phyloP scores from a whole-genome alignment of 352 stramenopile genomes.

The Phytophthora constricta region DNA sequence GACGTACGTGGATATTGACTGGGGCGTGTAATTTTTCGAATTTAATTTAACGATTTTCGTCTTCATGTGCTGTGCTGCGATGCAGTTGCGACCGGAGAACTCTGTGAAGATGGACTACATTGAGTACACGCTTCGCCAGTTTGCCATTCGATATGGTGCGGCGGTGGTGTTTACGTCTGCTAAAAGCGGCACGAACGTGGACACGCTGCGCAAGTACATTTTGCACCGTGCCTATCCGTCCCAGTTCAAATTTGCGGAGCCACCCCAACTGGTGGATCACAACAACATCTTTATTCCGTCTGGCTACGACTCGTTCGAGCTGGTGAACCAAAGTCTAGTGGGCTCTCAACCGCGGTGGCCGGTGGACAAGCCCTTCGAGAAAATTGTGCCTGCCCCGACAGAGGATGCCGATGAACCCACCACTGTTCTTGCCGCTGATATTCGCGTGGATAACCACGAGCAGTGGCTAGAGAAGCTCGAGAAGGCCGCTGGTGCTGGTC shows the following conservation, averaged over 20 bases:
- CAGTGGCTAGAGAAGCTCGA: slow-evolving; percentile 86
- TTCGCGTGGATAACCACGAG: slow-evolving; percentile 74
- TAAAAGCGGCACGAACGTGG: slow-evolving; percentile 79
- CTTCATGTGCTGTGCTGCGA: too few species aligned
- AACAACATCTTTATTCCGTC: slow-evolving; percentile 76
- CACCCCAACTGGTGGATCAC: slow-evolving; percentile 79
- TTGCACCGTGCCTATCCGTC: slow-evolving; percentile 71
- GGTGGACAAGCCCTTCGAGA: slow-evolving; percentile 81
- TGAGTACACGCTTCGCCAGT: slow-evolving; percentile 80
- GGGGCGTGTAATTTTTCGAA: background rate
- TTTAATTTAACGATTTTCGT: too few species aligned
- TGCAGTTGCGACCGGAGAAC: slow-evolving; percentile 79
- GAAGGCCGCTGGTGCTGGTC: slow-evolving; percentile 73
- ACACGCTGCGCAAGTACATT: slow-evolving; percentile 77
- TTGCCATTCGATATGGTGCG: slow-evolving; percentile 80
- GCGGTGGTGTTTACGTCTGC: slow-evolving; percentile 84
- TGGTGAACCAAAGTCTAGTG: slow-evolving; percentile 80
- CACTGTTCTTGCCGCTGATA: slow-evolving; percentile 45
- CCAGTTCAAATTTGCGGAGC: slow-evolving; percentile 72
- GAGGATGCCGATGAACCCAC: slow-evolving; percentile 44
- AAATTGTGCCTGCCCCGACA: slow-evolving; percentile 71
- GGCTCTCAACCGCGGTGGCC: slow-evolving; percentile 79
- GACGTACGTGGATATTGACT: slow-evolving; percentile 53
- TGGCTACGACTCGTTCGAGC: slow-evolving; percentile 78
- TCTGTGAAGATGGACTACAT: slow-evolving; percentile 89